Conservation (phyloP, 306 rosid species). For the Fagus sylvatica region DNA sequence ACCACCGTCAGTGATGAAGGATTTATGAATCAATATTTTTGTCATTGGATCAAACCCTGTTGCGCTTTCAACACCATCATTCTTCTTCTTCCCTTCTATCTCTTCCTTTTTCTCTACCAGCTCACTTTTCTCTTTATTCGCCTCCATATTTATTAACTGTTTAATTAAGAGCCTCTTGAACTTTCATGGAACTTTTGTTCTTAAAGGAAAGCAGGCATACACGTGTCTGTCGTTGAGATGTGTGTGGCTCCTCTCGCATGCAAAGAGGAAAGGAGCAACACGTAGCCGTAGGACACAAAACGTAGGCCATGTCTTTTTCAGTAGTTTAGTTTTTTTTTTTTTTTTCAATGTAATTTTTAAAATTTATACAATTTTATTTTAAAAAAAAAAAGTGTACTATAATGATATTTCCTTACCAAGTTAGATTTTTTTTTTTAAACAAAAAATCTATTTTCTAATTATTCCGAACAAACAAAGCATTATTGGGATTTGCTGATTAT, state of each 20-base stretch:
- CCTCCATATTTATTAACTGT: conserved; percentile 36
- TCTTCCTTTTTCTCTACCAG: conserved; percentile 18
- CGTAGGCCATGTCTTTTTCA: too few relatives aligned
- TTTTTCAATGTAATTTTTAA: too few relatives aligned
- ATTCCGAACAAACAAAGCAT: too few relatives aligned
- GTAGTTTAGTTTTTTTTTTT: too few relatives aligned
- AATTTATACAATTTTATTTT: too few relatives aligned
- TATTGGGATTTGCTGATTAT: too few relatives aligned
- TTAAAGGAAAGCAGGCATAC: background rate
- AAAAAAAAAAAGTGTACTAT: too few relatives aligned
- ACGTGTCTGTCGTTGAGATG: background rate
- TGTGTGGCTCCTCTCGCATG: background rate
- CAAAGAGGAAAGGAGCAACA: background rate
- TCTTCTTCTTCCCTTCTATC: background rate
- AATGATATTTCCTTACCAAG: too few relatives aligned
- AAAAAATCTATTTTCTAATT: too few relatives aligned
- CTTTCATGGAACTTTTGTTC: background rate
- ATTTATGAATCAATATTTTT: conserved; percentile 37
- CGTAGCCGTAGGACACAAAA: background rate
- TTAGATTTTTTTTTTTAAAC: too few relatives aligned
- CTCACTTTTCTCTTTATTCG: conserved; percentile 41
- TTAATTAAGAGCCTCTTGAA: background rate
- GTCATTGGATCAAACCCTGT: conserved; percentile 16
- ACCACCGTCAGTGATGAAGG: background rate
- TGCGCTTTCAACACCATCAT: background rate